Evolutionary conservation across 768 basidiomycete genomes (phyloP), one percentile per base, ranked within the genome.

Genomic region (Pholiota molesta): DNA sequence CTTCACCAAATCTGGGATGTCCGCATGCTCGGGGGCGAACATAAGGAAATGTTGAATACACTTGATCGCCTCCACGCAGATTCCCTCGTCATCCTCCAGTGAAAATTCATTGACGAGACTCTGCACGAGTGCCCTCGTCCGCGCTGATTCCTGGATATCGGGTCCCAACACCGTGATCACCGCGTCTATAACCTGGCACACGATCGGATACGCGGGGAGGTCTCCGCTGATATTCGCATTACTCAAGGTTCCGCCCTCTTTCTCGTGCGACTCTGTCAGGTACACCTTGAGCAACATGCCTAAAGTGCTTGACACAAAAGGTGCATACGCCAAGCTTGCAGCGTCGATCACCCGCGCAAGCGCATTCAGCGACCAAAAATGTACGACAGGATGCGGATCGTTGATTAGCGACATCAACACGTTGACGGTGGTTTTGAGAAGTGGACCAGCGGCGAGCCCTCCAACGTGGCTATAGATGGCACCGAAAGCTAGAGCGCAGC

Each of bases 1-100:
- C 44, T 82, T 78, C 26, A 98, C 90, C 8, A 96, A 81, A 39
- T 87, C 86, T 0, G 94, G 91, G 13, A 95, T 85, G 62, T 95
- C 82, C 60, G 94, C 87, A 57, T 93, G 83, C 64, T 92, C 87
- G 0, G 95, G 90, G 0, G 93, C 90, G 66, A 99, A 99, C 88
- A 99, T 97, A 42, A 99, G 83, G 79, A 97, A 90, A 72, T 99
- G 97, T 68, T 99, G 97, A 11, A 95, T 89, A 74, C 95, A 97
- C 74, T 91, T 93, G 74, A 98, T 96, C 2, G 95, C 95, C 73
- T 98, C 95, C 1, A 99, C 92, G 39, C 89, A 83, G 58, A 95
- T 89, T 1, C 89, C 88, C 69, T 97, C 94, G 65, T 97, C 94
- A 2, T 88, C 85, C 69, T 98, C 96, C 42, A 85, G 75, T 3